These are phyloP conservation scores for Colletotrichum neosansevieriae DNA, from an alignment of 2,329 filamentous ascomycete genomes.

Conservation along the genomic window DNA sequence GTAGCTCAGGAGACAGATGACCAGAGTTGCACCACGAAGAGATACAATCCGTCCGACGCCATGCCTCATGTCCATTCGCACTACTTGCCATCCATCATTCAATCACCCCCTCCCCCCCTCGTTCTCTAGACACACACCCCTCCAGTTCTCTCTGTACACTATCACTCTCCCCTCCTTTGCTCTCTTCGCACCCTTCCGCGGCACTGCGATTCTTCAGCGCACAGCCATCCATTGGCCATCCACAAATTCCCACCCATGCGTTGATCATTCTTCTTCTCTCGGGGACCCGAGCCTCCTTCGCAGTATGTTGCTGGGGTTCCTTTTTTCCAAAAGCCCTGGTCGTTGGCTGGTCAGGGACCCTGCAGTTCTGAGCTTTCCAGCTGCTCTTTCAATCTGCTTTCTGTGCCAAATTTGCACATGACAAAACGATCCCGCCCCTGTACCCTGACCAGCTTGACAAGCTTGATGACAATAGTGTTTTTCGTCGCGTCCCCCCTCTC, in stretches of 20 bases:
- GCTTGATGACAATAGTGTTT: constrained; percentile 3
- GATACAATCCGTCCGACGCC: no score
- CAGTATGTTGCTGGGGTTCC: constrained; percentile 8
- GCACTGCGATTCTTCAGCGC: constrained; percentile 6
- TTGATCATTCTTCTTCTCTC: constrained; percentile 34
- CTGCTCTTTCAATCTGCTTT: neutral
- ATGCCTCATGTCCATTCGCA: no score
- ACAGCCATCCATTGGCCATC: constrained; percentile 11
- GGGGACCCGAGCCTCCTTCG: constrained; percentile 24
- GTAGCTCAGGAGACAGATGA: no score
- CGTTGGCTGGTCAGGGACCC: neutral
- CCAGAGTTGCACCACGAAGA: no score
- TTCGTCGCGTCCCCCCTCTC: neutral
- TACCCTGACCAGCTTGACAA: constrained; percentile 4
- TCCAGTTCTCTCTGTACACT: neutral
- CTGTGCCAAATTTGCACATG: constrained; percentile 6
- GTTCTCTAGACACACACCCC: neutral
- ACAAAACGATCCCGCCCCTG: neutral
- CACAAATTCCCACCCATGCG: constrained; percentile 27
- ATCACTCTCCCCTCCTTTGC: neutral
- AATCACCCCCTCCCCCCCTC: neutral
- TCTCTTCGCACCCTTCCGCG: neutral
- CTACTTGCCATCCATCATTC: no score
- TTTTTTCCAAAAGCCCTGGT: neutral
- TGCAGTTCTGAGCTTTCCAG: constrained; percentile 9